phyloP scores from a whole-genome alignment of 441 rosid species.

The Gossypium trilobum region DNA sequence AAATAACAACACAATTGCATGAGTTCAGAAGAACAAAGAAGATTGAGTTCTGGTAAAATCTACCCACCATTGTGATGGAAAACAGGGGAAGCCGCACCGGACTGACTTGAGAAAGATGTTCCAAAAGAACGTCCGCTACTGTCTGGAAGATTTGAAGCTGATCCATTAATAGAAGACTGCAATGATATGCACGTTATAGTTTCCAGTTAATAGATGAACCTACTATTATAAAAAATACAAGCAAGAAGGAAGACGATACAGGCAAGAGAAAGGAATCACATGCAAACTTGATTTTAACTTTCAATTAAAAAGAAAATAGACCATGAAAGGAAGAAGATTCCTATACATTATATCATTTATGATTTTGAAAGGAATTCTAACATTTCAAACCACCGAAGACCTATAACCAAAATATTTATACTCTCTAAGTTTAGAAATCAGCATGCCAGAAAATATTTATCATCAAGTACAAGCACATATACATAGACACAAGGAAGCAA shows the following conservation, averaged over 20 bases:
- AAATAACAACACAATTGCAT: slow-evolving; percentile 13
- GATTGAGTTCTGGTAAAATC: slow-evolving; percentile 18
- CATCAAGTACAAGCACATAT: neutral
- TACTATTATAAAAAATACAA: neutral
- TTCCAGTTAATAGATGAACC: slow-evolving; percentile 12
- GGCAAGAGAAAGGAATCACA: neutral
- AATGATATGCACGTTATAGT: slow-evolving; percentile 15
- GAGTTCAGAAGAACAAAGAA: slow-evolving; percentile 10
- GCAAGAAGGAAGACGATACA: neutral
- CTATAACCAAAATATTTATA: no score
- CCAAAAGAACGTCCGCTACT: slow-evolving; percentile 63
- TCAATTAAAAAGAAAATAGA: neutral
- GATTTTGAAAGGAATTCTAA: neutral
- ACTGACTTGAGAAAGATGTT: slow-evolving; percentile 82
- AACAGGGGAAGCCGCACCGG: slow-evolving; percentile 75
- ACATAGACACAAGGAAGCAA: neutral
- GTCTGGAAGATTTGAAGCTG: slow-evolving; percentile 80
- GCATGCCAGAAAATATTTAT: neutral
- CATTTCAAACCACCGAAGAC: no score
- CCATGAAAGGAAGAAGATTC: neutral
- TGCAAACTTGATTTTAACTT: neutral
- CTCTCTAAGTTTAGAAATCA: no score
- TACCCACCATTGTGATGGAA: slow-evolving; percentile 69
- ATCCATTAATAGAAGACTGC: slow-evolving; percentile 84
- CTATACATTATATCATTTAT: neutral